Base-by-base conservation (phyloP, 1,284 basidiomycete species). In the Peniophora sp. region DNA sequence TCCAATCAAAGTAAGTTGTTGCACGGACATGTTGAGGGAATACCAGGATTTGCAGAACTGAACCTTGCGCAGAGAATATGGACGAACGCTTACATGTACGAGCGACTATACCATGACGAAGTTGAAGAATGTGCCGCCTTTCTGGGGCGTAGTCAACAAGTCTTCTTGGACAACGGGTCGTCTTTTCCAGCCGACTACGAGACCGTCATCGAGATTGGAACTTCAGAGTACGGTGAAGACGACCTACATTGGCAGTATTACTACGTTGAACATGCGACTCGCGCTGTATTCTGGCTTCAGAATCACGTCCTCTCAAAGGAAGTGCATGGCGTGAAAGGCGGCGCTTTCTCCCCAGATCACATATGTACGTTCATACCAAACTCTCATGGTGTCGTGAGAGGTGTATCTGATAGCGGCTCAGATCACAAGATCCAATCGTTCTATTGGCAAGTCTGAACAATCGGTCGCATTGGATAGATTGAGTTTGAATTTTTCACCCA, bases 241-340 rank as follows among this genome's bases (percentile, higher is more conserved):
- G n/a, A n/a, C 5, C 16, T 41, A 8, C 16, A 51, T 36, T 63
- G 63, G 59, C 49, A 54, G 14, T 66, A 65, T 49, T 65, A 65
- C 54, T 64, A 50, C 38, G 63, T 56, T 14, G 51, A 63, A 47
- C 57, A 61, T 32, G 9, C n/a, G 0, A 50, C 45, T 0, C 54
- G 54, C 10, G 52, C 60, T 2, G 34, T 65, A 19, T 65, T 65
- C 49, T 66, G 65, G 65, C 23, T 63, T 9, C 27, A 32, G 5
- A 41, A 55, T 3, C 52, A 48, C 43, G 56, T 71, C 11, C 59
- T 65, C 48, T 47, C 2, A 34, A 17, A 41, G 8, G 38, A 17
- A 20, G 5, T n/a, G 38, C 8, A 41, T 8, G 8, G 5, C 8
- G 38, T 41, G n/a, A n/a, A 41, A 8, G 38, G 38, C 19, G 5